Base-by-base conservation (phyloP, 495 filamentous ascomycete genomes). In the Trichocladium antarcticum region DNA sequence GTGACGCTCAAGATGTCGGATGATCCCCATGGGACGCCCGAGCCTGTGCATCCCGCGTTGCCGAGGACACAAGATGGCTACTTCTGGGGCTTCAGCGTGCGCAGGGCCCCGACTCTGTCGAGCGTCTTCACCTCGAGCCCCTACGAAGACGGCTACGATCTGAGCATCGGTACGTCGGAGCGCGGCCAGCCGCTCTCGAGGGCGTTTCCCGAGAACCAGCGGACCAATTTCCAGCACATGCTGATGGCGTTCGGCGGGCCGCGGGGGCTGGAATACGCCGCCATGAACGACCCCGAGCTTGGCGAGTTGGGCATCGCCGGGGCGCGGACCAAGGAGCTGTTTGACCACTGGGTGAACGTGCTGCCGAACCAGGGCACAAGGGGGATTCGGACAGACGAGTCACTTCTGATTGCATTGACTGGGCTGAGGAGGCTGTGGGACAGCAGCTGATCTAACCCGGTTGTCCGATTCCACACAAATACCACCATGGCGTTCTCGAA, bases 311-410 rank as follows among this genome's bases (percentile, higher is more conserved):
- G 74, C 7, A 73, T 85, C 21, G 61, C 63, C 8, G 74, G 74
- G 16, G 63, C 69, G 20, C 68, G 74, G 31, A 74, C 76, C 16
- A 75, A 69, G 43, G 78, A 83, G 52, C 58, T 86, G 47, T 90
- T 90, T 60, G 85, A 90, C 62, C 65, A 76, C 43, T 89, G 83
- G 84, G 72, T 90, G 15, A 83, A 90, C 58, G 67, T 86, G 1
- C 69, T 81, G 51, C 83, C 83, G 2, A 77, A 77, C 2, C 83
- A 89, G 58, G 85, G 85, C 1, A 87, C 81, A 57, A 69, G 85
- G 54, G 85, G 80, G 1, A 87, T 89, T 47, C 67, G 83, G 56
- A 88, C 83, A 4, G 85, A 89, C 47, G 85, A 90, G 61, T 84
- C 85, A 1, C 65, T 89, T 37, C 82, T 83, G 75, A 70, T 86